Evolutionary conservation across 139 green algal genomes (phyloP).

Genomic region (Volvox africanus): DNA sequence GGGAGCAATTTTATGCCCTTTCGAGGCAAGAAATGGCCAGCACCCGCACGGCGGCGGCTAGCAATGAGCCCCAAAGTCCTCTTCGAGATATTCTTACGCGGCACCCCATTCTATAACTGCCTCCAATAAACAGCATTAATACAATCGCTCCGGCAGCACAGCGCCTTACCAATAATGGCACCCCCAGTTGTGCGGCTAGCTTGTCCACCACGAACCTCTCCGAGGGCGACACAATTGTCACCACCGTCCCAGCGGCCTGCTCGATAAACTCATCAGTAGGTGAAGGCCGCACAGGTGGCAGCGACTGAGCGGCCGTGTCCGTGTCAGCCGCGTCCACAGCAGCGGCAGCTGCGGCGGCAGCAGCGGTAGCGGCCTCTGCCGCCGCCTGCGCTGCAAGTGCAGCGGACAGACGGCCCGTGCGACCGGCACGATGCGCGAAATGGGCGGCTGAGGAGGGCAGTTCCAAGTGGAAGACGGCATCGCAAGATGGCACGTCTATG

Average conservation of each 20-base stretch:
- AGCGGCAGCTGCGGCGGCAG: not conserved
- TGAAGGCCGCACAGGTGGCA: not conserved
- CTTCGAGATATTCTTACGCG: no score
- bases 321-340: no score
- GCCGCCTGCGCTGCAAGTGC: conserved; percentile 18
- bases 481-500: conserved; percentile 90
- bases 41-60: no score
- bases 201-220: conserved; percentile 87
- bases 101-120: no score
- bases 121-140: no score
- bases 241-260: conserved; percentile 76
- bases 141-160: no score
- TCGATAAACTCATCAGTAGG: not conserved
- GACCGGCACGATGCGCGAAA: conserved; percentile 84
- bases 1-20: no score
- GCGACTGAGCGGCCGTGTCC: not conserved
- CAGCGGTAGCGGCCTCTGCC: not conserved
- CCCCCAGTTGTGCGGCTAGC: conserved; percentile 70
- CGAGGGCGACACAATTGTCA: conserved; percentile 73
- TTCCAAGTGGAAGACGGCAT: conserved; percentile 94
- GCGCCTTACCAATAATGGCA: conserved; percentile 68
- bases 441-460: conserved; percentile 85
- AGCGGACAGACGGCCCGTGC: conserved; percentile 25
- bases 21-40: no score
- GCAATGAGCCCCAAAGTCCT: no score